Evolutionary conservation across 306 rosid genomes (phyloP), one percentile per base, ranked within the genome.

Genomic region (Prosopis cineraria): DNA sequence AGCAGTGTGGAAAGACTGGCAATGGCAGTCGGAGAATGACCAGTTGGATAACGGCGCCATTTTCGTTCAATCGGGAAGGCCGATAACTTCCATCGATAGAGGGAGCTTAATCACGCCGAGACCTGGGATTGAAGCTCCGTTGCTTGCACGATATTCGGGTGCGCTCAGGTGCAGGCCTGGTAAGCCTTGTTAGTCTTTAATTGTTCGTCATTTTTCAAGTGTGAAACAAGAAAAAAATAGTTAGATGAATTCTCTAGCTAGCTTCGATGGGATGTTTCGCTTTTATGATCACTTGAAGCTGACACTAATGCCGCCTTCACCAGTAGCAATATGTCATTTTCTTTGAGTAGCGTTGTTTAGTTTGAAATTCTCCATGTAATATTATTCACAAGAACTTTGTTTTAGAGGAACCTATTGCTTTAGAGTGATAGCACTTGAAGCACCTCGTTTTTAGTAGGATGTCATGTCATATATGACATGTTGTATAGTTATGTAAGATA

Each of bases 11-110:
- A 72, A 3, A 63, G 44, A 19, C 3, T 90, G 95, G 95, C 85
- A 81, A 47, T 90, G 95, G 95, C 83, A 82, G 14, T 86, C 92
- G 0, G 85, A 88, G 69, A 84, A 85, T 9, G 95, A 90, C 67
- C 47, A 79, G 0, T 55, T 86, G 76, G 71, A 83, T 82, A 90
- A 90, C 13, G 92, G 92, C 1, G 95, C 91, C 0, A 72, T 34
- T 74, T 90, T 90, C 19, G 55, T 83, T 9, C 52, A 81, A 43
- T 79, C 88, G 1, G 92, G 95, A 6, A 6, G 1, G 10, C 84
- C 85, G 0, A 50, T 56, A n/a, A 62, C 22, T n/a, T 31, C 37
- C 1, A 6, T 62, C 39, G 48, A 69, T 3, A 78, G 53, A 56
- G 2, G 6, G 0, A 85, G 69, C 25, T 34, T 90, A 63, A 87